phyloP scores from a whole-genome alignment of 1,284 basidiomycete genomes.

The Hymenochaete sp. region DNA sequence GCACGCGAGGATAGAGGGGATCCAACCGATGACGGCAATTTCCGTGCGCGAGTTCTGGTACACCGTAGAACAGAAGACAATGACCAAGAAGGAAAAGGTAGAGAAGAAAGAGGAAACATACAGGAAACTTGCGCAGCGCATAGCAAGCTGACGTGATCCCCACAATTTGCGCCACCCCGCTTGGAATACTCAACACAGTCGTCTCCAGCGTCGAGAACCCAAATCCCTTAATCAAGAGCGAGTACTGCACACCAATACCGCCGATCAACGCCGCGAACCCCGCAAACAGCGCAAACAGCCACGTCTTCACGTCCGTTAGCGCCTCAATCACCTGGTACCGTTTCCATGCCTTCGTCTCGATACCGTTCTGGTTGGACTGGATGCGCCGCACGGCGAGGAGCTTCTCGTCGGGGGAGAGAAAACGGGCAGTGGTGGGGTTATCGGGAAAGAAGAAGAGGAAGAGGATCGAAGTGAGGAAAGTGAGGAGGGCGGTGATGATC shows the following conservation, averaged over 20 bases:
- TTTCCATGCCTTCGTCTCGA: slow-evolving; percentile 25
- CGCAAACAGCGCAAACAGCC: slow-evolving; percentile 23
- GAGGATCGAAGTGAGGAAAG: slow-evolving; percentile 21
- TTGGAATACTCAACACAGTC: slow-evolving; percentile 27
- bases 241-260: slow-evolving; percentile 23
- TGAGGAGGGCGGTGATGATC: slow-evolving; percentile 24
- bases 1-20: slow-evolving; percentile 25
- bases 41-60: slow-evolving; percentile 21
- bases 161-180: slow-evolving; percentile 23
- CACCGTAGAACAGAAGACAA: not conserved
- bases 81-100: slow-evolving; percentile 7
- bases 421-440: slow-evolving; percentile 24
- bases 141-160: slow-evolving; percentile 20
- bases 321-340: slow-evolving; percentile 23
- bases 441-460: slow-evolving; percentile 24
- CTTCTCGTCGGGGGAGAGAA: slow-evolving; percentile 24
- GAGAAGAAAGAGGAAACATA: slow-evolving; percentile 16
- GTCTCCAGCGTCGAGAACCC: slow-evolving; percentile 27
- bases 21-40: slow-evolving; percentile 22
- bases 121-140: slow-evolving; percentile 21
- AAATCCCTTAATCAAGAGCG: slow-evolving; percentile 26
- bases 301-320: slow-evolving; percentile 24
- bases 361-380: slow-evolving; percentile 21
- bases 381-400: slow-evolving; percentile 26
- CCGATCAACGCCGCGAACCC: slow-evolving; percentile 21